phyloP scores from a whole-genome alignment of 2,329 filamentous ascomycete species.

The Aspergillus pseudoterreus region DNA sequence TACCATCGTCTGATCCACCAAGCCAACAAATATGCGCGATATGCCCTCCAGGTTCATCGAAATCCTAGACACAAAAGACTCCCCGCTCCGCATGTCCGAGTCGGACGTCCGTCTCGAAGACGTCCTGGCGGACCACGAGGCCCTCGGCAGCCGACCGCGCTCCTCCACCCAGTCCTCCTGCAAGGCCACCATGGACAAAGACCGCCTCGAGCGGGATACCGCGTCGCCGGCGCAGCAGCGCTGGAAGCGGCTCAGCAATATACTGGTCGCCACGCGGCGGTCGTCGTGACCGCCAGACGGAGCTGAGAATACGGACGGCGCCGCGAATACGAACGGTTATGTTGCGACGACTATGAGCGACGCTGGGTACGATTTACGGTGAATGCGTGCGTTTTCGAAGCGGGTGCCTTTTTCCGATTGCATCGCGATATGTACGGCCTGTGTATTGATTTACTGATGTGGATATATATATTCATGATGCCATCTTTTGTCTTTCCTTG shows the following conservation, averaged over 20 bases:
- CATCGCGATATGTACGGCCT: neutral
- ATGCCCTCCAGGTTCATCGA: constrained; percentile 43
- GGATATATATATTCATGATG: too few species aligned
- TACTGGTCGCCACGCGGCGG: constrained; percentile 28
- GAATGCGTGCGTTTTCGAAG: neutral
- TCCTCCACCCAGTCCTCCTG: constrained; percentile 35
- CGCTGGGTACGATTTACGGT: neutral
- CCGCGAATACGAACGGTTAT: neutral
- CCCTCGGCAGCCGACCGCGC: constrained; percentile 31
- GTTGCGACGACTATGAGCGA: neutral
- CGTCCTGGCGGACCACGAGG: constrained; percentile 40
- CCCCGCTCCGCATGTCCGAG: constrained; percentile 31
- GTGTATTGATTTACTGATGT: neutral
- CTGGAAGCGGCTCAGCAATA: constrained; percentile 32
- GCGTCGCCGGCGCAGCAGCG: constrained; percentile 26
- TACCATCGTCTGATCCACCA: neutral
- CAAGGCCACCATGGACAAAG: constrained; percentile 29
- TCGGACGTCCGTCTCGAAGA: constrained; percentile 43
- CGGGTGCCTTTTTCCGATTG: neutral
- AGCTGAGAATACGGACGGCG: neutral
- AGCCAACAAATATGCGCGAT: constrained; percentile 23
- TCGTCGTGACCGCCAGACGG: neutral
- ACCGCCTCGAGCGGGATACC: constrained; percentile 17
- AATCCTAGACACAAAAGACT: constrained; percentile 38
- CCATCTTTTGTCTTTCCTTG: too few species aligned